Evolutionary conservation across 495 filamentous ascomycete species (phyloP), one percentile per base, ranked within the genome.

Genomic region (Pseudevernia furfuracea): DNA sequence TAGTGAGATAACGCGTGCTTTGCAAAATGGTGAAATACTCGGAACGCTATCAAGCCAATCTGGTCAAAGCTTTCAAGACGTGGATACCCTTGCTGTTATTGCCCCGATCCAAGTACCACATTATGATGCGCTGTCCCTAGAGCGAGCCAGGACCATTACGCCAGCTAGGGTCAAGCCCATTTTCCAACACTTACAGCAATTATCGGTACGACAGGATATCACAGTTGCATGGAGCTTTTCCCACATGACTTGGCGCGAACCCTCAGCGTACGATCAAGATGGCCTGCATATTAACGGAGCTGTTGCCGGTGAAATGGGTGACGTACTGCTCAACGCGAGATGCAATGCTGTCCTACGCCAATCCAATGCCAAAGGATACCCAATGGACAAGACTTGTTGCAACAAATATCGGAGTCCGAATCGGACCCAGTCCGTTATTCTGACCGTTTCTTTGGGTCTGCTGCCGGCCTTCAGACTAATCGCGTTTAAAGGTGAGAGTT

Each of bases 301-400:
- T 17, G 75, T 84, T n/a, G 79, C 80, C 3, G 70, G 69, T 52
- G 71, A 69, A 55, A 80, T 80, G 70, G 79, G 80, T 9, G 80
- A 87, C 67, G 70, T 84, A 19, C 70, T 83, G 8, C 72, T 87
- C 60, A 87, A 87, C 62, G 65, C 81, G 34, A 80, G 76, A 64
- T 87, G 85, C 71, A 87, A 87, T 70, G 64, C 74, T 7, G 71
- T 75, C 62, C 66, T 74, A 36, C 66, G 71, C n/a, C 62, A 69
- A 12, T 39, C 46, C 14, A 58, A 43, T 32, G 21, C 14, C 10
- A 69, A 70, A 62, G 71, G 73, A 32, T 80, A 79, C 66, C 79
- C 79, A 1, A 79, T 79, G 67, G 76, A 82, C 63, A 76, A 79
- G 32, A 87, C 85, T 7, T 88, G 85, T 72, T 88, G 85, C 67